Evolutionary conservation across 108 stramenopile genomes (phyloP).

Genomic region (Cyclotella choctawhatcheeana): DNA sequence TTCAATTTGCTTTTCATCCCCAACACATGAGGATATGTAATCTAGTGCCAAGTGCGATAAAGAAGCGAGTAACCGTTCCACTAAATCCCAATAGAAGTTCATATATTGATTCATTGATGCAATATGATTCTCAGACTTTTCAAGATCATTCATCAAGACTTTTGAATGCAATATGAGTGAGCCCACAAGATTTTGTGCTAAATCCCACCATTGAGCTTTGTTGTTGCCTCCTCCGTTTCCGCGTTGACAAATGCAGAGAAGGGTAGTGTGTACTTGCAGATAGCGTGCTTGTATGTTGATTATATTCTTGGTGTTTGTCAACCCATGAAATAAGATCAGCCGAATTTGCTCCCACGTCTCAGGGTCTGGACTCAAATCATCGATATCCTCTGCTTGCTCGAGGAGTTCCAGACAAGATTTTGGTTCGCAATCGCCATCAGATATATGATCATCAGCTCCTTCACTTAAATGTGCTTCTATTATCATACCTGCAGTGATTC

Average conservation of each 20-base stretch:
- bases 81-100: conserved; percentile 43
- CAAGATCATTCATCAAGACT: background rate
- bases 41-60: conserved; percentile 34
- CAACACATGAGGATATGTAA: conserved; percentile 29
- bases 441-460: background rate
- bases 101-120: background rate
- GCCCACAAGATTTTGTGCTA: conserved; percentile 42
- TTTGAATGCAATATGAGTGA: conserved; percentile 14
- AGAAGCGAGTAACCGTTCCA: conserved; percentile 2
- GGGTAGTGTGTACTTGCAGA: conserved; percentile 31
- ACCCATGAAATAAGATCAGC: conserved; percentile 32
- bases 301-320: background rate
- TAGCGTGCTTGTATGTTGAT: conserved; percentile 16
- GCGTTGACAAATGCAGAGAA: conserved; percentile 36
- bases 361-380: conserved; percentile 48
- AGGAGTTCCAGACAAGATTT: conserved; percentile 35
- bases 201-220: conserved; percentile 32
- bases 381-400: conserved; percentile 48
- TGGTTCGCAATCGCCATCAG: background rate
- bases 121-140: background rate
- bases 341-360: conserved; percentile 34
- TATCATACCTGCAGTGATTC: conserved; percentile 38
- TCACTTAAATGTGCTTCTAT: conserved; percentile 31
- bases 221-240: conserved; percentile 3
- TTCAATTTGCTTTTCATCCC: conserved; percentile 44